Evolutionary conservation across 495 filamentous ascomycete species (phyloP).

Genomic region (Aspergillus biplanus): DNA sequence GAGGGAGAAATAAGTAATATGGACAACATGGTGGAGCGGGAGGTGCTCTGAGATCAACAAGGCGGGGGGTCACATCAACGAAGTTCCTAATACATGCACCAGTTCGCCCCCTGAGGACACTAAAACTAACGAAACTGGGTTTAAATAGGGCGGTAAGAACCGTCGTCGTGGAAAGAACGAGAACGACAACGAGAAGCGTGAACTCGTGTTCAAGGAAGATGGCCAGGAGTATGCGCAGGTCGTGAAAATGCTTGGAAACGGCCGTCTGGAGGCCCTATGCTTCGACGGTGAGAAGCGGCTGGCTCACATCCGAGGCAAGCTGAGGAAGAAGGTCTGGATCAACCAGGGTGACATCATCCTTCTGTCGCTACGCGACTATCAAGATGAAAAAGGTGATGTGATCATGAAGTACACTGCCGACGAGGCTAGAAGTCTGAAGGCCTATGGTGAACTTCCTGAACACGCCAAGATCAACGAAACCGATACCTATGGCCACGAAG

Average conservation of each 20-base stretch:
- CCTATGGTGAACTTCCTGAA: slow-evolving; percentile 96
- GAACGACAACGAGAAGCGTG: slow-evolving; percentile 99
- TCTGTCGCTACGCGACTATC: slow-evolving; percentile 94
- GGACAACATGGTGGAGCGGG: slow-evolving; percentile 1
- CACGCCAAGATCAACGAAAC: slow-evolving; percentile 99
- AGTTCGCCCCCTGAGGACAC: slow-evolving; percentile 1
- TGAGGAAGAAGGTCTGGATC: slow-evolving; percentile 99
- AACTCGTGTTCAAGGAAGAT: slow-evolving; percentile 98
- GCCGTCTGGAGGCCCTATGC: slow-evolving; percentile 93
- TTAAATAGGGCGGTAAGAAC: slow-evolving; percentile 93
- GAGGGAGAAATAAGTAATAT: neutral
- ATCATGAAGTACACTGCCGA: slow-evolving; percentile 99
- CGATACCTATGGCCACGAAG: slow-evolving; percentile 79
- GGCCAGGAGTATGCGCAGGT: slow-evolving; percentile 99
- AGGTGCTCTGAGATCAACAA: neutral
- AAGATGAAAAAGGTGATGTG: slow-evolving; percentile 98
- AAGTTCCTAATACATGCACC: neutral
- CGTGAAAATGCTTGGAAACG: slow-evolving; percentile 98
- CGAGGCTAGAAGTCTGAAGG: slow-evolving; percentile 91
- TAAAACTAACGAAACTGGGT: slow-evolving; percentile 25
- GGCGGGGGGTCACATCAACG: neutral
- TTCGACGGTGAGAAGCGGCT: slow-evolving; percentile 82
- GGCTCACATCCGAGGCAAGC: slow-evolving; percentile 73
- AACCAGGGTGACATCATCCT: slow-evolving; percentile 99
- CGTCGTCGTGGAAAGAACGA: slow-evolving; percentile 99